These are phyloP conservation scores for Rhodotorula sp. DNA, from an alignment of 1,284 basidiomycete species.

Conservation along the genomic window DNA sequence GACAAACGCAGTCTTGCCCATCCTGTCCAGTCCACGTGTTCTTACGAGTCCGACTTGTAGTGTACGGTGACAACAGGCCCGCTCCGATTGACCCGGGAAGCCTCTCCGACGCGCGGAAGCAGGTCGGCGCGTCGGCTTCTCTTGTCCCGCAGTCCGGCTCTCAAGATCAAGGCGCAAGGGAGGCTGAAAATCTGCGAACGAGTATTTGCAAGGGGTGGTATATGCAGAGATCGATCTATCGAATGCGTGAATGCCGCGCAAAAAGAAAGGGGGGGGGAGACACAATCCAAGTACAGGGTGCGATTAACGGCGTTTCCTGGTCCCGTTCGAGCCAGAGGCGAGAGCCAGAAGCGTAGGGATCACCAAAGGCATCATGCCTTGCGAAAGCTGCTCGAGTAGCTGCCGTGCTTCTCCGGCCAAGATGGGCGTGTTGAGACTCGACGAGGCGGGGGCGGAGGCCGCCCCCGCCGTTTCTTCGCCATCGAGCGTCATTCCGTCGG, in stretches of 20 bases:
- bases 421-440: conserved; percentile 7
- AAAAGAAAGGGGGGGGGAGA: too few relatives aligned
- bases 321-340: background rate
- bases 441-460: background rate
- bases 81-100: too few relatives aligned
- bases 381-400: conserved; percentile 20
- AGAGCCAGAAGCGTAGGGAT: conserved; percentile 6
- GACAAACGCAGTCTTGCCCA: conserved; percentile 27
- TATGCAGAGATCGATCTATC: background rate
- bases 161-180: too few relatives aligned
- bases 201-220: background rate
- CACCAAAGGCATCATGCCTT: conserved; percentile 2
- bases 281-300: too few relatives aligned
- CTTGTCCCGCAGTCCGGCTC: too few relatives aligned
- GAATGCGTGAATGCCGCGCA: too few relatives aligned
- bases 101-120: too few relatives aligned
- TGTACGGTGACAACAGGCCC: too few relatives aligned
- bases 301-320: conserved; percentile 1
- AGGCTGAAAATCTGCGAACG: too few relatives aligned
- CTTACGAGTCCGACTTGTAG: too few relatives aligned
- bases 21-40: background rate
- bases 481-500: background rate
- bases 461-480: background rate
- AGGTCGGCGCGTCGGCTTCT: too few relatives aligned
- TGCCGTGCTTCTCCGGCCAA: conserved; percentile 25